Conservation (phyloP, 1,284 basidiomycete genomes). For the Grifola frondosa region DNA sequence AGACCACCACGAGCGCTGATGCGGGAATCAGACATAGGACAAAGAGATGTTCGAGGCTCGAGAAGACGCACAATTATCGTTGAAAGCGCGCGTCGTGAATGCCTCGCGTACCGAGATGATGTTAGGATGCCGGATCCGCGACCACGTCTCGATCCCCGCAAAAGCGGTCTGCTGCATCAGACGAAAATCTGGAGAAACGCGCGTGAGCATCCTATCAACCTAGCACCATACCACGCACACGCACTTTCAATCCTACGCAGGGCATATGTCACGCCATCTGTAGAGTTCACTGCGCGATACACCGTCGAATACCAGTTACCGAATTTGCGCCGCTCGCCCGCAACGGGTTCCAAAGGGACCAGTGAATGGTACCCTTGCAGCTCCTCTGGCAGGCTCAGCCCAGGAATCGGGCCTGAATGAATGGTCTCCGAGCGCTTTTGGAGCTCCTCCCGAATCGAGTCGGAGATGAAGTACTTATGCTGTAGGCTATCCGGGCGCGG, state of each 20-base stretch:
- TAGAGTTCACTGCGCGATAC: conserved; percentile 79
- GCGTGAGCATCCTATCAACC: conserved; percentile 8
- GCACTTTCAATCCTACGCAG: conserved; percentile 86
- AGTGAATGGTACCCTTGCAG: conserved; percentile 91
- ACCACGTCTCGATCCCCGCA: conserved; percentile 84
- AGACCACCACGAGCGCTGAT: conserved; percentile 88
- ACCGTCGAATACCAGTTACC: conserved; percentile 78
- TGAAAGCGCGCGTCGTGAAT: conserved; percentile 93
- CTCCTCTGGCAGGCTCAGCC: conserved; percentile 77
- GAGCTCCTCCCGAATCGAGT: conserved; percentile 75
- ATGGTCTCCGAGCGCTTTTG: conserved; percentile 81
- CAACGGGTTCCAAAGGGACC: conserved; percentile 68
- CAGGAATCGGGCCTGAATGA: conserved; percentile 45
- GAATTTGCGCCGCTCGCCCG: conserved; percentile 63
- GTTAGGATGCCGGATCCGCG: conserved; percentile 81
- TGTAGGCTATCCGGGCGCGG: conserved; percentile 53
- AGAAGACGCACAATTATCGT: conserved; percentile 77
- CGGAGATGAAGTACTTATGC: conserved; percentile 68
- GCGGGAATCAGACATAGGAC: not conserved
- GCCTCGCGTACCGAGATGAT: conserved; percentile 89
- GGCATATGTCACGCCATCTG: conserved; percentile 79
- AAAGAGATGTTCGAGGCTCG: not conserved
- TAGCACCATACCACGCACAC: conserved; percentile 26
- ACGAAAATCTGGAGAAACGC: conserved; percentile 67
- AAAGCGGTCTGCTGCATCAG: conserved; percentile 84